A percentile compares a stretch with the other conserved stretches of the same genome.
Conservation (phyloP, 2,329 filamentous ascomycete genomes). For the Xylariaceae sp. region DNA sequence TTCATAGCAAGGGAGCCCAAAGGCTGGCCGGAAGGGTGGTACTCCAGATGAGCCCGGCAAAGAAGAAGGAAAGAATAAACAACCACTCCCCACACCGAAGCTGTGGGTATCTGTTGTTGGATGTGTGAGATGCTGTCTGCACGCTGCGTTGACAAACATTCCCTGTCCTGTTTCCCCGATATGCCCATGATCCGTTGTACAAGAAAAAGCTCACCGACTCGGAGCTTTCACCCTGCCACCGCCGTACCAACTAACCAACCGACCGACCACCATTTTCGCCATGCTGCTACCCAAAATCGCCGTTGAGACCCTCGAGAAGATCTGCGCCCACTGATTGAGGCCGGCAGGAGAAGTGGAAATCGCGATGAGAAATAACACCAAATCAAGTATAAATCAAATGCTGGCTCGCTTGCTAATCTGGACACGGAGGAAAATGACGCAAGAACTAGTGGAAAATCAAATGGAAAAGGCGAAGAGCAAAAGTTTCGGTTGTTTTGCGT, state of each 20-base stretch:
- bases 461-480: conserved; percentile 21
- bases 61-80: conserved; percentile 9
- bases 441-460: conserved; percentile 27
- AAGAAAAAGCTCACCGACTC: conserved; percentile 22
- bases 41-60: conserved; percentile 15
- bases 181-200: conserved; percentile 29
- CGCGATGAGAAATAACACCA: conserved; percentile 13
- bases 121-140: conserved; percentile 12
- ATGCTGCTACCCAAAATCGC: conserved; percentile 27
- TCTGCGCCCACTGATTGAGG: conserved; percentile 1
- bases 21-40: conserved; percentile 15
- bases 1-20: conserved; percentile 14
- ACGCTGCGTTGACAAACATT: conserved; percentile 19
- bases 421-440: conserved; percentile 27
- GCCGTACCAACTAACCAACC: conserved; percentile 17
- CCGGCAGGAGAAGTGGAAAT: conserved; percentile 8
- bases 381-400: conserved; percentile 28
- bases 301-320: conserved; percentile 17
- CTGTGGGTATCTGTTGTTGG: conserved; percentile 13
- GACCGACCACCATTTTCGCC: conserved; percentile 30
- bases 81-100: conserved; percentile 5
- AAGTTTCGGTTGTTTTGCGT: conserved; percentile 30
- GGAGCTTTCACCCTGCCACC: conserved; percentile 17
- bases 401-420: conserved; percentile 36
- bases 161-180: conserved; percentile 18